A percentile compares a stretch with the other conserved stretches of the same genome.
Evolutionary conservation across 495 filamentous ascomycete species (phyloP).

Genomic region (Trichoderma virens): DNA sequence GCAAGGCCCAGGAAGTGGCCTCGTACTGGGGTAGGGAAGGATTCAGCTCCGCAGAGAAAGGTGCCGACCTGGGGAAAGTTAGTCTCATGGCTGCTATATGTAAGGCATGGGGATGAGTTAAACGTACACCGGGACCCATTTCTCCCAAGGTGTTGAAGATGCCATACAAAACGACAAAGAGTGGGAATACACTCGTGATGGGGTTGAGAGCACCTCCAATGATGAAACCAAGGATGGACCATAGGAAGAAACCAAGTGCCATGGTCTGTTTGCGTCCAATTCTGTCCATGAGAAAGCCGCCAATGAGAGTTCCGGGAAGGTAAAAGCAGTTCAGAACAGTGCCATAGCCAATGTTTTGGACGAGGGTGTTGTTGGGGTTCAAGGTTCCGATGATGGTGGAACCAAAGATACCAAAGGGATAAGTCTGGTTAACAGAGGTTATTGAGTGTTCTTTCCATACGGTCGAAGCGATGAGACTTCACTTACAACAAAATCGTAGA

Average conservation of each 20-base stretch:
- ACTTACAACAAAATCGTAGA: constrained; percentile 1
- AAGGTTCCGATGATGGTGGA: background rate
- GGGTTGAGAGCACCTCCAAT: background rate
- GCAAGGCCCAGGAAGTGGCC: constrained; percentile 43
- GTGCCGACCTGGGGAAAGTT: constrained; percentile 21
- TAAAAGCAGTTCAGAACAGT: background rate
- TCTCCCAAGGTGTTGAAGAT: constrained; percentile 26
- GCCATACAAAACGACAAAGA: background rate
- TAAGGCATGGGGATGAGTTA: background rate
- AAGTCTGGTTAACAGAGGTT: background rate
- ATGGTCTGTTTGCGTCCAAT: background rate
- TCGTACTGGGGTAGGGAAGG: constrained; percentile 43
- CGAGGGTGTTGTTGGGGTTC: background rate
- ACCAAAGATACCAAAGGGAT: background rate
- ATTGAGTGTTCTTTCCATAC: background rate
- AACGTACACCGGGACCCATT: constrained; percentile 37
- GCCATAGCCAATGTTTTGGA: constrained; percentile 1
- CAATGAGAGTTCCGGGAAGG: background rate
- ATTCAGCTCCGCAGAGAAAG: constrained; percentile 38
- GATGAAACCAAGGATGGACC: background rate
- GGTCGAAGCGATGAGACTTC: no score
- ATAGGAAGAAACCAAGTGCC: background rate
- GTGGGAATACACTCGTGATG: background rate
- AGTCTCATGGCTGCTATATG: background rate
- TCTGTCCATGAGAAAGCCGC: background rate